These are phyloP conservation scores for Peronospora belbahrii DNA, from an alignment of 352 stramenopile species.

Conservation along the genomic window DNA sequence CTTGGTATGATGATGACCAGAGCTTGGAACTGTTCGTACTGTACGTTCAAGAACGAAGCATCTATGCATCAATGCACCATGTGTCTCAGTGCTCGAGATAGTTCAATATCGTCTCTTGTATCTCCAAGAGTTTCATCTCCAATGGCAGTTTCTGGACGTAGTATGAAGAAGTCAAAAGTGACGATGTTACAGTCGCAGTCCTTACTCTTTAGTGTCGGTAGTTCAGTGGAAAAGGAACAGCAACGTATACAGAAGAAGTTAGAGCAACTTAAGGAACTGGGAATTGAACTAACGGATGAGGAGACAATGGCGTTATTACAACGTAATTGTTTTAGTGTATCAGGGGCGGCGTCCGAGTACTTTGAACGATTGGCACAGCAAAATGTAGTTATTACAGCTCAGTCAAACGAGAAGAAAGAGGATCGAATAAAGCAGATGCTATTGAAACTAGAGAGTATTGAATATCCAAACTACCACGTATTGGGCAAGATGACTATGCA, in stretches of 20 bases:
- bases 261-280: slow-evolving; percentile 65
- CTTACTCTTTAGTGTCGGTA: slow-evolving; percentile 50
- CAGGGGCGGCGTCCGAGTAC: slow-evolving; percentile 57
- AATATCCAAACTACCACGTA: slow-evolving; percentile 22
- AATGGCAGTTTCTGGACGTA: background rate
- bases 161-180: slow-evolving; percentile 10
- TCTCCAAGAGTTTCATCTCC: background rate
- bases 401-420: slow-evolving; percentile 14
- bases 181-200: slow-evolving; percentile 17
- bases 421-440: slow-evolving; percentile 30
- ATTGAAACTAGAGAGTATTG: slow-evolving; percentile 14
- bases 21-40: slow-evolving; percentile 63
- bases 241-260: slow-evolving; percentile 57
- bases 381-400: background rate
- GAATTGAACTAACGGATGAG: slow-evolving; percentile 51
- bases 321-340: slow-evolving; percentile 70
- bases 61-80: slow-evolving; percentile 40
- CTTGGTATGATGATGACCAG: background rate
- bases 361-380: slow-evolving; percentile 48
- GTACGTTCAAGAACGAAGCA: slow-evolving; percentile 65
- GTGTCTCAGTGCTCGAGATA: slow-evolving; percentile 27
- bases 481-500: slow-evolving; percentile 41
- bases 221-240: slow-evolving; percentile 53
- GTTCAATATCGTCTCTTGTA: background rate
- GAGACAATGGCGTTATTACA: slow-evolving; percentile 50